Base-by-base conservation (phyloP, 164 flowering plant genomes). In the Protea cynaroides region DNA sequence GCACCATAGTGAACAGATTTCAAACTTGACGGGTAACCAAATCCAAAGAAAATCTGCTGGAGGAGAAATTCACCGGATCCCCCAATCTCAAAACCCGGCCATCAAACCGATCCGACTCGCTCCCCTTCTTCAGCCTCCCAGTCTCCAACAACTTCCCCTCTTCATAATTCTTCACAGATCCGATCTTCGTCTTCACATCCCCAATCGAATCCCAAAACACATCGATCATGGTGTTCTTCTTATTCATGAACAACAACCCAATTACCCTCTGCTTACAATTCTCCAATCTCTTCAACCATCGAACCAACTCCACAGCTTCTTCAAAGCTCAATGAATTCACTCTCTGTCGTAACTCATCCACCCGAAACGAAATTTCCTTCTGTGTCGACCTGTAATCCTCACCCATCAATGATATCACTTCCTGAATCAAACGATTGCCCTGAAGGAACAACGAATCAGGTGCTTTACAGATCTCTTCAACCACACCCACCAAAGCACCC, bases 71-170 rank as follows among this genome's bases (percentile, higher is more conserved):
- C 18, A 77, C 61, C 52, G 72, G 76, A 54, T 79, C 79, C 8
- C 44, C 64, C 4, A 68, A 63, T 17, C 56, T 59, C 61, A 55
- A 0, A 49, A 69, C 75, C 64, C 79, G 74, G 2, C 72, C 72
- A 0, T 55, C 69, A 17, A 76, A 71, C 72, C 85, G 82, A 69
- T 79, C 82, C 38, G 83, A 83, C 83, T 76, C 88, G 52, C 72
- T 75, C 9, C n/a, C 15, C 47, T 47, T 65, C 22, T 51, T 71
- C 21, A 61, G n/a, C n/a, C n/a, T n/a, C n/a, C 53, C 66, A 55
- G 5, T 47, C 62, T 34, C 58, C 59, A 67, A 14, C 68, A 71
- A 38, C 60, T 43, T 67, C 61, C 58, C 65, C 11, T 62, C 65
- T 54, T 64, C 71, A 15, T 15, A 13, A 50, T 64, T 68, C 55